Evolutionary conservation across 352 stramenopile genomes (phyloP).

Genomic region (Globisporangium middletonii): DNA sequence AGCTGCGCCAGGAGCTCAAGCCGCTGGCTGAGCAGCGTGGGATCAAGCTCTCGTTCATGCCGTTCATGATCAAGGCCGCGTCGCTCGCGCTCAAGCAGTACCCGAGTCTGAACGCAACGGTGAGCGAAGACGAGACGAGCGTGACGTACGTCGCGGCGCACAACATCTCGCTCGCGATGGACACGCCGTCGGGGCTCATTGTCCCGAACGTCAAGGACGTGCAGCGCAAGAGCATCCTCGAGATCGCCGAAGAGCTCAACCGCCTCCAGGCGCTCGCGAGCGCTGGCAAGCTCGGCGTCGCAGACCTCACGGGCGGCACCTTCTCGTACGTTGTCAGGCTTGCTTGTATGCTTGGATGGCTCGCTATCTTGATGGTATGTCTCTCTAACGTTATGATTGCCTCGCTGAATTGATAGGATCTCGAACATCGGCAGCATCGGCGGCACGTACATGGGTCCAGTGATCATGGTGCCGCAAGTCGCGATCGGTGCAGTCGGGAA

Average conservation of each 20-base stretch:
- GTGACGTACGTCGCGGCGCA: slow-evolving; percentile 90
- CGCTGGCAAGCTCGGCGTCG: slow-evolving; percentile 67
- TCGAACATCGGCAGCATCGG: slow-evolving; percentile 96
- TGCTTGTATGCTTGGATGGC: slow-evolving; percentile 2
- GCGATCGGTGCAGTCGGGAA: slow-evolving; percentile 96
- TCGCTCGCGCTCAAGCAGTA: slow-evolving; percentile 93
- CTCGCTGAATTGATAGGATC: slow-evolving; percentile 31
- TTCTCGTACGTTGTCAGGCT: slow-evolving; percentile 57
- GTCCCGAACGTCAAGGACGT: slow-evolving; percentile 96
- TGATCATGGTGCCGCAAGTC: slow-evolving; percentile 95
- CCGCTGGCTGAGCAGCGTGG: slow-evolving; percentile 61
- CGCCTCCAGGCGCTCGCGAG: slow-evolving; percentile 84
- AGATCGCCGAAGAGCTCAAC: slow-evolving; percentile 83
- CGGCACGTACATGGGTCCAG: slow-evolving; percentile 95
- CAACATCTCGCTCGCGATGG: slow-evolving; percentile 98
- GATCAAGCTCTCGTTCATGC: slow-evolving; percentile 94
- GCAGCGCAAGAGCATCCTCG: slow-evolving; percentile 73
- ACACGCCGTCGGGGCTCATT: slow-evolving; percentile 93
- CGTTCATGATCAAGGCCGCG: slow-evolving; percentile 95
- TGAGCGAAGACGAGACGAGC: slow-evolving; percentile 78
- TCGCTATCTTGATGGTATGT: neutral
- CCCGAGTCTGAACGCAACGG: slow-evolving; percentile 92
- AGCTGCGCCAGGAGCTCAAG: slow-evolving; percentile 88
- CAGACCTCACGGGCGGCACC: slow-evolving; percentile 90
- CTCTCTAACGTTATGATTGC: slow-evolving; percentile 1